Base-by-base conservation (phyloP, 2,329 filamentous ascomycete species). In the Drechslerella stenobrocha region DNA sequence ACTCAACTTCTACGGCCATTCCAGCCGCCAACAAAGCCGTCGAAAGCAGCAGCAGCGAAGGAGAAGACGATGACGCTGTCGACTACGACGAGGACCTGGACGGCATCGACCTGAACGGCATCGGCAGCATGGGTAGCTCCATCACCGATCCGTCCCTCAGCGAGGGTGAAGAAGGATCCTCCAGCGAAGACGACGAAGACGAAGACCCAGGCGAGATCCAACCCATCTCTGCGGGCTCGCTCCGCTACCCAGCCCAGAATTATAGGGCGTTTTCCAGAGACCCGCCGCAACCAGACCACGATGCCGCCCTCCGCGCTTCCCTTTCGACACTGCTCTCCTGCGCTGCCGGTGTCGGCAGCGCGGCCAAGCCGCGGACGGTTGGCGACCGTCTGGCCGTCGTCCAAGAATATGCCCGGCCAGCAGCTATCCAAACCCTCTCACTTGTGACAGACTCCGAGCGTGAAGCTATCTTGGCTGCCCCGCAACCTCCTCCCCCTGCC, bases 291-390 rank as follows among this genome's bases (percentile, higher is more conserved):
- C 86, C 89, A 47, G 90, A 97, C 73, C 91, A 97, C 73, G 93
- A 98, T 73, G 93, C 90, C 26, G 93, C 90, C 1, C 81, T 98
- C 8, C 86, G 93, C 30, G 90, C 93, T 18, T 96, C 90, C 48
- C 81, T 98, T n/a, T 96, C 90, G 0, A 97, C 93, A 0, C 82
- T 98, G 9, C 83, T 98, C 9, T 96, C 92, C n/a, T 95, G 90
- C 73, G 92, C 90, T 0, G 90, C 91, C 2, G 93, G 92, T 0
- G 93, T 92, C 1, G 84, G 93, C 42, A 87, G 88, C 2, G 80
- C 93, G 13, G 84, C 87, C 0, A 96, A 67, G 22, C 55, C 63
- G 20, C 48, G 55, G 30, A 18, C 23, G 13, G 42, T 47, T 13
- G 46, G 46, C 44, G 63, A 67, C 7, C 63, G 63, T 3, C 51